phyloP scores from a whole-genome alignment of 805 yeast genomes.

The Candida sonorensis region DNA sequence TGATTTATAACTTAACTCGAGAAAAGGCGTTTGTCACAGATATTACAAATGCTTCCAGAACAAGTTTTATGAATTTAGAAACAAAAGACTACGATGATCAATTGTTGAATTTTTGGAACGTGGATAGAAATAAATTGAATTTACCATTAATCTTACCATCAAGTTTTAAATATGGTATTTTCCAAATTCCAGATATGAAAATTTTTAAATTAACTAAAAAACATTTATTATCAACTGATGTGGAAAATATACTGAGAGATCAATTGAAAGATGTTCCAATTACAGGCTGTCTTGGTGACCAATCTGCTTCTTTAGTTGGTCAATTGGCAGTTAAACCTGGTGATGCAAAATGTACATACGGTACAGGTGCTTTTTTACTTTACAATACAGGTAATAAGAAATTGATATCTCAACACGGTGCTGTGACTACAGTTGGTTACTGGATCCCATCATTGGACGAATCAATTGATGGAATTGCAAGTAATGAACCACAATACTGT shows the following conservation, averaged over 20 bases:
- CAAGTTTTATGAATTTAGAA: slow-evolving; percentile 80
- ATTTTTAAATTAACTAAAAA: slow-evolving; percentile 7
- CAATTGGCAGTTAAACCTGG: slow-evolving; percentile 81
- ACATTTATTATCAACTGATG: slow-evolving; percentile 26
- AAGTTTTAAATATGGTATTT: slow-evolving; percentile 70
- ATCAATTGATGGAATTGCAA: slow-evolving; percentile 27
- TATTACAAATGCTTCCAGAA: slow-evolving; percentile 86
- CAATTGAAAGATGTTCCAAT: slow-evolving; percentile 62
- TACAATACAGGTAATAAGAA: slow-evolving; percentile 79
- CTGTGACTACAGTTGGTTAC: slow-evolving; percentile 83
- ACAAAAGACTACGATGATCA: slow-evolving; percentile 70
- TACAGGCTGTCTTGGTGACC: slow-evolving; percentile 91
- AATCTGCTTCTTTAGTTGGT: slow-evolving; percentile 88
- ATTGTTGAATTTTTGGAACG: slow-evolving; percentile 71
- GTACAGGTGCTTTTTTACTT: slow-evolving; percentile 89
- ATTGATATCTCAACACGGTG: slow-evolving; percentile 69
- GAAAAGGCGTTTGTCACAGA: slow-evolving; percentile 72
- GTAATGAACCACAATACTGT: slow-evolving; percentile 69
- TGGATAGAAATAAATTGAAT: slow-evolving; percentile 57
- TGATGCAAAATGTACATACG: slow-evolving; percentile 91
- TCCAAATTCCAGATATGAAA: slow-evolving; percentile 50
- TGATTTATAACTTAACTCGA: slow-evolving; percentile 73
- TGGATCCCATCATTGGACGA: slow-evolving; percentile 71
- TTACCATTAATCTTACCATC: slow-evolving; percentile 77
- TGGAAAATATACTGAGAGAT: slow-evolving; percentile 38